A percentile compares a stretch with the other conserved stretches of the same genome.
Evolutionary conservation across 148 eudicot genomes (phyloP).

Genomic region (Agrostemma githago): DNA sequence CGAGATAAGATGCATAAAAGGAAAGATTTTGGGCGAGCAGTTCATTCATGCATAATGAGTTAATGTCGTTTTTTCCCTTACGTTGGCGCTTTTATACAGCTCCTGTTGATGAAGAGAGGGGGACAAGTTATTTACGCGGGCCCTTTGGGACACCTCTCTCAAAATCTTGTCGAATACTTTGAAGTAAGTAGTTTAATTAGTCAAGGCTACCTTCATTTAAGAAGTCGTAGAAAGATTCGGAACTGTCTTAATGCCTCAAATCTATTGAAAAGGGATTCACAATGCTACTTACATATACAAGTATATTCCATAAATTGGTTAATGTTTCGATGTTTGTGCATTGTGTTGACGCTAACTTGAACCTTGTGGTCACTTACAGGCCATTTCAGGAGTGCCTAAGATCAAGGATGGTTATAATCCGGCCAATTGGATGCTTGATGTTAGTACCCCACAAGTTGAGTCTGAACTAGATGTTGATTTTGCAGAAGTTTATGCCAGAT

Average conservation of each 20-base stretch:
- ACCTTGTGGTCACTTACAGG: conserved; percentile 30
- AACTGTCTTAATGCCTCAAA: not conserved
- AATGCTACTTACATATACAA: too few relatives aligned
- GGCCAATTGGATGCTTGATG: conserved; percentile 81
- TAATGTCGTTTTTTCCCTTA: not conserved
- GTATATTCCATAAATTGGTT: not conserved
- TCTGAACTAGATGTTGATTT: conserved; percentile 53
- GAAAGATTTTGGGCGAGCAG: too few relatives aligned
- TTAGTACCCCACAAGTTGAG: conserved; percentile 46
- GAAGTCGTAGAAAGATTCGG: too few relatives aligned
- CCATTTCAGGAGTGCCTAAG: conserved; percentile 55
- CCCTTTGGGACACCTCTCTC: conserved; percentile 15
- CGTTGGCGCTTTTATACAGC: conserved; percentile 5
- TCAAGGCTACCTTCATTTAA: not conserved
- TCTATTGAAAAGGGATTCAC: not conserved
- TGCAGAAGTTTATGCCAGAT: conserved; percentile 49
- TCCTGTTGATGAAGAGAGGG: conserved; percentile 23
- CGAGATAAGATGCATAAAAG: too few relatives aligned
- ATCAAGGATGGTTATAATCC: conserved; percentile 65
- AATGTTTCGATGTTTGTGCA: not conserved
- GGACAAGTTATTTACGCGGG: conserved; percentile 22
- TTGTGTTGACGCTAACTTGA: not conserved
- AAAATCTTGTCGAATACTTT: conserved; percentile 59
- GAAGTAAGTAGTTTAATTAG: conserved; percentile 1
- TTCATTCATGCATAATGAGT: not conserved